Conservation (phyloP, 768 basidiomycete species). For the Tremella fuciformis region DNA sequence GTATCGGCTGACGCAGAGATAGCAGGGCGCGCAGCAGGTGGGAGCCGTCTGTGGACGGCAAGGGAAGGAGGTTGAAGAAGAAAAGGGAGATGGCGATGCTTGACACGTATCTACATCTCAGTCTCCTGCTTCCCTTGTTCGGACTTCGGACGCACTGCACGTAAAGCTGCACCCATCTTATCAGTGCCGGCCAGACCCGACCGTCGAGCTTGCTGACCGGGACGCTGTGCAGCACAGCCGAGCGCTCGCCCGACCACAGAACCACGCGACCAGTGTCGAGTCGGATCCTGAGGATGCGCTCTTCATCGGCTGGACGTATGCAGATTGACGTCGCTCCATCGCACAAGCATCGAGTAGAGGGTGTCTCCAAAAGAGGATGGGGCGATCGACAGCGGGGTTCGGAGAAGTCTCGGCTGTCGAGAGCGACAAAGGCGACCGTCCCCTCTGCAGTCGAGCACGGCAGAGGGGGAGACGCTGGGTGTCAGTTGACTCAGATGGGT, state of each 20-base stretch:
- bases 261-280: conserved; percentile 55
- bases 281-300: conserved; percentile 62
- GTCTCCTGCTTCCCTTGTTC: conserved; percentile 54
- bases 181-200: conserved; percentile 24
- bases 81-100: conserved; percentile 73
- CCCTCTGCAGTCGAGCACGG: conserved; percentile 55
- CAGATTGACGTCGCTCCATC: conserved; percentile 56
- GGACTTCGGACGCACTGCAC: conserved; percentile 60
- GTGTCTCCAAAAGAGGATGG: conserved; percentile 39
- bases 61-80: conserved; percentile 75
- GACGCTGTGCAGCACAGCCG: conserved; percentile 60
- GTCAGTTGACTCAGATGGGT: conserved; percentile 8
- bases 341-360: conserved; percentile 28
- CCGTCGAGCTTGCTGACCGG: conserved; percentile 57
- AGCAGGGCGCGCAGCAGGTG: conserved; percentile 57
- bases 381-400: conserved; percentile 30
- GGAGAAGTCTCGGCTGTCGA: conserved; percentile 4
- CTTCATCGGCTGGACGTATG: conserved; percentile 57
- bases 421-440: conserved; percentile 48
- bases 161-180: conserved; percentile 52
- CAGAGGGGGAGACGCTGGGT: conserved; percentile 51
- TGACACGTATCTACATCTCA: conserved; percentile 35
- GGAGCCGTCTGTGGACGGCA: conserved; percentile 69
- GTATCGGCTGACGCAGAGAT: conserved; percentile 7
- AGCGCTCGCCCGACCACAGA: conserved; percentile 69